phyloP scores from a whole-genome alignment of 75 land plant genomes.

The Gnetum montanum region DNA sequence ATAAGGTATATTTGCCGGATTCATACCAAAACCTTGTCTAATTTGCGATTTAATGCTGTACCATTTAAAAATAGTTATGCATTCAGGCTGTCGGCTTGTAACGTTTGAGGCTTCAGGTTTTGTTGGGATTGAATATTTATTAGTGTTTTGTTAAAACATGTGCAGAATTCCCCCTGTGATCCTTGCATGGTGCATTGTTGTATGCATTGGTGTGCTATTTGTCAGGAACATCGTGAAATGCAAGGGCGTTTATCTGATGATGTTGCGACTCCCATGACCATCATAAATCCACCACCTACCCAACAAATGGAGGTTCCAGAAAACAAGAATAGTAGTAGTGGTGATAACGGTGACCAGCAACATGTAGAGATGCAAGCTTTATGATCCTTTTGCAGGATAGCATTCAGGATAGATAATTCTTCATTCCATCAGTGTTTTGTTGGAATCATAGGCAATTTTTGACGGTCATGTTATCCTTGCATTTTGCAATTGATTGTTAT shows the following conservation, averaged over 20 bases:
- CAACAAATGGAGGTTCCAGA: conserved; percentile 62
- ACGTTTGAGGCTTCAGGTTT: no score
- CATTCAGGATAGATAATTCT: no score
- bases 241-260: conserved; percentile 63
- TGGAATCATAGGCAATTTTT: no score
- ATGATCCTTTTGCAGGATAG: no score
- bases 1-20: no score
- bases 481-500: no score
- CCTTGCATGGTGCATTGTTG: conserved; percentile 92
- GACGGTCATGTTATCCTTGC: no score
- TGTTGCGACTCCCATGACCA: conserved; percentile 34
- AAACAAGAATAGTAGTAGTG: conserved; percentile 1
- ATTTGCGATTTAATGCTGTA: no score
- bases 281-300: conserved; percentile 56
- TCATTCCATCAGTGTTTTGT: no score
- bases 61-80: no score
- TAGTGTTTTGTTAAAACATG: neutral
- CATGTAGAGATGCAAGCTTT: conserved; percentile 9
- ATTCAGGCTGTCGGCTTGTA: no score
- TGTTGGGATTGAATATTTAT: neutral
- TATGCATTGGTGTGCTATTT: conserved; percentile 93
- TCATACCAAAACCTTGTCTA: no score
- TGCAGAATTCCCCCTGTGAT: conserved; percentile 92
- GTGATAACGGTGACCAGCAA: conserved; percentile 12
- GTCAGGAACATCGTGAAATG: conserved; percentile 95